Percentiles rank a stretch among this genome's conserved stretches.
Conservation (phyloP, 2,329 filamentous ascomycete species). For the Paecilomyces dactylethromorphus region DNA sequence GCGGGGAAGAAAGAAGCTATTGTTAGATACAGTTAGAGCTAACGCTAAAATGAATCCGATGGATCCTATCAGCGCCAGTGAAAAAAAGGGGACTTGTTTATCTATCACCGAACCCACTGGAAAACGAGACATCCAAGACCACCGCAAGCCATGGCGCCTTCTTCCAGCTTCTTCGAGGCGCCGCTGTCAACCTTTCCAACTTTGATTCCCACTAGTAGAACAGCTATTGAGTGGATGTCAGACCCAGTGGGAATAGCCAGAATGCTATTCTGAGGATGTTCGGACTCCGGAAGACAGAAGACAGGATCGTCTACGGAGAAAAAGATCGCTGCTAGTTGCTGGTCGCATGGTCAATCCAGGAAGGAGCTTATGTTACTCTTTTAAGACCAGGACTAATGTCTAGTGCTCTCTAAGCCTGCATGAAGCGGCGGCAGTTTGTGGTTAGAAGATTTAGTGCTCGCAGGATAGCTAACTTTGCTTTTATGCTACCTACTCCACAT, state of each 20-base stretch:
- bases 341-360: not conserved
- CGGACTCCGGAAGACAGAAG: not conserved
- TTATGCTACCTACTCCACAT: not conserved
- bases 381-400: not conserved
- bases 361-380: not conserved
- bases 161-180: not conserved
- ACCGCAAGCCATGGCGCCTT: not conserved
- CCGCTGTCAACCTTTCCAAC: not conserved
- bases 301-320: not conserved
- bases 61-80: not conserved
- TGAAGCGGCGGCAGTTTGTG: not conserved
- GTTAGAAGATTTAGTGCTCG: not conserved
- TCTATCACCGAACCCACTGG: not conserved
- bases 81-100: not conserved
- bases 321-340: not conserved
- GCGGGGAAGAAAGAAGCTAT: not conserved
- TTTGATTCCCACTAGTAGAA: not conserved
- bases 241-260: not conserved
- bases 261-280: not conserved
- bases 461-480: not conserved
- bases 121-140: not conserved
- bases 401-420: not conserved
- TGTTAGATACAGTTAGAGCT: not conserved
- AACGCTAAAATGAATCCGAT: not conserved
- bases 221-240: not conserved